Conservation (phyloP, 306 rosid species). For the Vigna nakashimae region DNA sequence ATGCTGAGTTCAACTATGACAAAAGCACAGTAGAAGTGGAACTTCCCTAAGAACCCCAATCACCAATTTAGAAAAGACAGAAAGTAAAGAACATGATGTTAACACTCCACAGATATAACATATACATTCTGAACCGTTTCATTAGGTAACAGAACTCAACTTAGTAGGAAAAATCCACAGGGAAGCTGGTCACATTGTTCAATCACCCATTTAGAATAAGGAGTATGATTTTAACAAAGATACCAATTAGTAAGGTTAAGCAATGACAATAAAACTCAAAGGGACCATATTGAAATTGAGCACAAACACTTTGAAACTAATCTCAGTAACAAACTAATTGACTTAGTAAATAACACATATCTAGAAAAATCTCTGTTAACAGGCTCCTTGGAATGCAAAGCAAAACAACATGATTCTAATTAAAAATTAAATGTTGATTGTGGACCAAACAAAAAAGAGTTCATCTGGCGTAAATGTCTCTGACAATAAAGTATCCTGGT, state of each 20-base stretch:
- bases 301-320: not conserved
- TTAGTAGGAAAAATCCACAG: not conserved
- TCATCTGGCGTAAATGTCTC: slow-evolving; percentile 30
- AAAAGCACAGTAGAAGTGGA: not conserved
- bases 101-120: not conserved
- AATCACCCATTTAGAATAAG: not conserved
- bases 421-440: not conserved
- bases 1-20: not conserved
- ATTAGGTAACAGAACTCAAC: not conserved
- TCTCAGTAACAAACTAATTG: not conserved
- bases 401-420: slow-evolving; percentile 17
- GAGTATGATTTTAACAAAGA: not conserved
- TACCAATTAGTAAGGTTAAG: slow-evolving; percentile 26
- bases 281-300: not conserved
- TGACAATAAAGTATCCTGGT: slow-evolving; percentile 56
- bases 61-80: not conserved
- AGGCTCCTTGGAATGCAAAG: slow-evolving; percentile 27
- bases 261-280: not conserved
- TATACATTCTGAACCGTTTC: not conserved
- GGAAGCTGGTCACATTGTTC: not conserved
- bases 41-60: not conserved
- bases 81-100: not conserved
- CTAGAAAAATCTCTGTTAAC: not conserved
- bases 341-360: not conserved
- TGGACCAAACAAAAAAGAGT: not conserved